These are phyloP conservation scores for Physaria fendleri DNA, from an alignment of 345 rosid genomes.

Conservation along the genomic window DNA sequence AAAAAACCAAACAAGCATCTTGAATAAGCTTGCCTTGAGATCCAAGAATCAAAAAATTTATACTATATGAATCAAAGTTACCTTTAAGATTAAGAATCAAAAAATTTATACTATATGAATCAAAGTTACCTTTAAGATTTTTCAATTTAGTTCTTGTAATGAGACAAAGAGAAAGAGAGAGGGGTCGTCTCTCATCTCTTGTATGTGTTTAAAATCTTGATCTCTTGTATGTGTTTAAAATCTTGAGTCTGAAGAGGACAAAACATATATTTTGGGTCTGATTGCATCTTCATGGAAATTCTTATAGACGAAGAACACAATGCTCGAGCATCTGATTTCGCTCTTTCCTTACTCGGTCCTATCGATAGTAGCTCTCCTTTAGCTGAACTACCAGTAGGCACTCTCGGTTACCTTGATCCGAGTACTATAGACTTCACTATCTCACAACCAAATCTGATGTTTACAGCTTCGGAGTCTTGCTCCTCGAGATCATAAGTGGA, in stretches of 20 bases:
- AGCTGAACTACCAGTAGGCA: constrained; percentile 95
- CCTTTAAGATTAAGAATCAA: no score
- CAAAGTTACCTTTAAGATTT: no score
- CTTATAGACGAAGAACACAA: constrained; percentile 99
- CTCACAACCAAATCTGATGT: constrained; percentile 96
- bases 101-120: no score
- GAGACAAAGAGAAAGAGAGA: no score
- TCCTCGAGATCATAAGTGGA: constrained; percentile 82
- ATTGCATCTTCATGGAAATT: constrained; percentile 86
- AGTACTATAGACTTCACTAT: constrained; percentile 90
- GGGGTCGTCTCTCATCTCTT: no score
- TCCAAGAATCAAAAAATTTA: no score
- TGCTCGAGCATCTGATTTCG: constrained; percentile 94
- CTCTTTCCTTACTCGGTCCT: constrained; percentile 88
- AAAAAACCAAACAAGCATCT: no score
- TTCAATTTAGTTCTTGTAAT: no score
- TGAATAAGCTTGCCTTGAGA: no score
- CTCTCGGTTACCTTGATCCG: constrained; percentile 96
- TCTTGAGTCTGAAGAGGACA: constrained; percentile 12
- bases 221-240: background rate
- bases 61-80: no score
- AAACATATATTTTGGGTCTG: constrained; percentile 15
- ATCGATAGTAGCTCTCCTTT: constrained; percentile 73
- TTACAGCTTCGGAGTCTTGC: no score
- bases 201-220: no score